Evolutionary conservation across 2,329 filamentous ascomycete species (phyloP).

Genomic region (Septoria petroselini): DNA sequence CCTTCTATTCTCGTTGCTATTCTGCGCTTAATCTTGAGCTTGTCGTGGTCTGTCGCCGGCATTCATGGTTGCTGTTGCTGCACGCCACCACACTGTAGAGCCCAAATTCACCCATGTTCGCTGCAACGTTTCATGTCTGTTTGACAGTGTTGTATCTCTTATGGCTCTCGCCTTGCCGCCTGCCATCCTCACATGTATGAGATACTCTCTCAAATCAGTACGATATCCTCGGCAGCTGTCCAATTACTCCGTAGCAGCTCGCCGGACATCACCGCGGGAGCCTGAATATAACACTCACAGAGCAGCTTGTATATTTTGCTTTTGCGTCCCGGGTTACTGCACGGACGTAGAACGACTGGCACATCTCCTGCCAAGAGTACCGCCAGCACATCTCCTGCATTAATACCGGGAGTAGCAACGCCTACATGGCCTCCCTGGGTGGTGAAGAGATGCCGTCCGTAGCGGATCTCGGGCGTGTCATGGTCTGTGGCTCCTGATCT

Average conservation of each 20-base stretch:
- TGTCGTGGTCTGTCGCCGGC: no score
- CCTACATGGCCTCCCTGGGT: conserved; percentile 29
- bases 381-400: conserved; percentile 27
- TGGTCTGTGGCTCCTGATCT: conserved; percentile 3
- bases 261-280: conserved; percentile 30
- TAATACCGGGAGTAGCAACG: conserved; percentile 30
- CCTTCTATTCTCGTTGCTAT: no score
- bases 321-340: conserved; percentile 15
- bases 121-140: conserved; percentile 9
- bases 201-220: conserved; percentile 26
- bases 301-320: conserved; percentile 28
- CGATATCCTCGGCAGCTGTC: conserved; percentile 29
- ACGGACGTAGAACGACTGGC: conserved; percentile 32
- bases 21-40: no score
- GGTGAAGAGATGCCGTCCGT: conserved; percentile 32
- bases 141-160: background rate
- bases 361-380: conserved; percentile 34
- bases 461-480: conserved; percentile 22
- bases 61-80: conserved; percentile 13
- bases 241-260: conserved; percentile 24
- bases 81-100: background rate
- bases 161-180: background rate
- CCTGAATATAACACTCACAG: conserved; percentile 33
- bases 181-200: background rate
- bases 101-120: background rate